These are phyloP conservation scores for Corymbia calophylla DNA, from an alignment of 441 rosid genomes.

Conservation along the genomic window DNA sequence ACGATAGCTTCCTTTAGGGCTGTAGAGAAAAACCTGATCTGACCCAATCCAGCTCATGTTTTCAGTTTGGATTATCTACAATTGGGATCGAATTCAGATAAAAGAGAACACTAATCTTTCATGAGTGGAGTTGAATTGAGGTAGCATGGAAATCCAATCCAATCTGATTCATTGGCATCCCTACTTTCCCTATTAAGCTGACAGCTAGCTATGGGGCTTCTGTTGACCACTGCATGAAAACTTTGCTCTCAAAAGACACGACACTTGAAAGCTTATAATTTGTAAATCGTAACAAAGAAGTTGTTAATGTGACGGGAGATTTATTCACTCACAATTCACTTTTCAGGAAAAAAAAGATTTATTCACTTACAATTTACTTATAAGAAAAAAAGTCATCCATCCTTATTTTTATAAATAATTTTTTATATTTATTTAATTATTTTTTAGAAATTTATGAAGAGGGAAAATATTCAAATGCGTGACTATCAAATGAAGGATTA, in stretches of 20 bases:
- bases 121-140: accelerated
- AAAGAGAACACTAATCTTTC: not conserved
- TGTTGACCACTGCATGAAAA: not conserved
- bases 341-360: not conserved
- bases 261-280: not conserved
- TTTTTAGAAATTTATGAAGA: not conserved
- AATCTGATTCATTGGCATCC: accelerated
- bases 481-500: not conserved
- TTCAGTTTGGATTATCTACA: not conserved
- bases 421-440: not conserved
- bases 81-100: not conserved
- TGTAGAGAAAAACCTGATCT: accelerated
- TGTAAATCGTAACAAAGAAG: too few species aligned
- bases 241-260: not conserved
- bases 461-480: too few species aligned
- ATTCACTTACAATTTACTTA: accelerated
- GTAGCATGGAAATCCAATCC: not conserved
- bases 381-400: not conserved
- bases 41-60: too few species aligned
- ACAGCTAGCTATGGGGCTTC: not conserved
- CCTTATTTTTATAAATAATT: not conserved
- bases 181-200: accelerated
- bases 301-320: not conserved
- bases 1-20: not conserved
- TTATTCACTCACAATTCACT: accelerated